Base-by-base conservation (phyloP, 2,329 filamentous ascomycete species). In the Bertia moriformis region DNA sequence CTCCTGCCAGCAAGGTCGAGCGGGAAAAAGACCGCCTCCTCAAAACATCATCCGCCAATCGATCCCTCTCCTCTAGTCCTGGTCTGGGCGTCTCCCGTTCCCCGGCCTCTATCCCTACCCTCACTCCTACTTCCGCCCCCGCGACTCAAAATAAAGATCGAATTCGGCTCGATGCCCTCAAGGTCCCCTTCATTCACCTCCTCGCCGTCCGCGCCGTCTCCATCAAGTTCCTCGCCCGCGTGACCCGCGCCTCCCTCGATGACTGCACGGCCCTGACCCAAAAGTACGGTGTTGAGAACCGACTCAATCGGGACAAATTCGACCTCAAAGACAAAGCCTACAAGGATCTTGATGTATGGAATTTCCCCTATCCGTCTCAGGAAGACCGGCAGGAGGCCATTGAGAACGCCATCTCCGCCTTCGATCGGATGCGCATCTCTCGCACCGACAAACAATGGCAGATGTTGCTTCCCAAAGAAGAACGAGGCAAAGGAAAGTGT, bases 361-460 rank as follows among this genome's bases (percentile, higher is more conserved):
- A 63, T 4, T 79, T 79, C 49, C 63, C 62, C 12, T 80, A 78
- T 52, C 63, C 62, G 19, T 63, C 57, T 27, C 50, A 65, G 37
- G 64, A 70, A 37, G 69, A 78, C 41, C 64, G 74, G 14, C 61
- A 76, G 44, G 58, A 66, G 39, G 75, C 73, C 19, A 71, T 79
- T 48, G 68, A 77, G 44, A 70, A 70, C 54, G 73, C 74, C 40
- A 68, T 78, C 48, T 68, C 67, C 39, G 72, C 74, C 33, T 79
- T 73, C 51, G 75, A 80, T 53, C 66, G 75, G 39, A 63, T 71
- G 55, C 63, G 75, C 19, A 57, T 79, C 14, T 66, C 68, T 4
- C 70, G 70, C 45, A 63, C 69, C 27, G 74, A 79, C 49, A 69
- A 69, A 49, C 56, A 73, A 15, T 80, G 75, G 74, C 73, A 80